These are phyloP conservation scores for Cryptococcus sp. DNA, from an alignment of 1,284 basidiomycete genomes.

Conservation along the genomic window DNA sequence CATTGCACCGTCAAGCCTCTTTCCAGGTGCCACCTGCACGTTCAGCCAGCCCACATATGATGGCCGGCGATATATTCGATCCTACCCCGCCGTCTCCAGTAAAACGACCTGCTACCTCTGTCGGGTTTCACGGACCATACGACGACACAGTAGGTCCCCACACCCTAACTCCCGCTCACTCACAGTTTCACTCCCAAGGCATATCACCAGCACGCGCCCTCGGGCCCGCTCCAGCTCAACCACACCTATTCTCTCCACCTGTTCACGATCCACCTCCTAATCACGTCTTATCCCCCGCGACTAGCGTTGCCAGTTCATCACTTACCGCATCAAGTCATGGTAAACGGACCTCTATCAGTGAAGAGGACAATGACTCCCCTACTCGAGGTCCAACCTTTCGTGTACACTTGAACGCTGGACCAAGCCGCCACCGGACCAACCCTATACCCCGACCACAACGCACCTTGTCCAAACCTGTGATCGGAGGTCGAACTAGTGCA, in stretches of 20 bases:
- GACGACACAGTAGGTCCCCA: neutral
- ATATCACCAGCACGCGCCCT: constrained; percentile 43
- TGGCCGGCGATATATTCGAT: constrained; percentile 34
- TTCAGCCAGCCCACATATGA: constrained; percentile 29
- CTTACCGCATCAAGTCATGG: neutral
- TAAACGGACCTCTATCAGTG: constrained; percentile 14
- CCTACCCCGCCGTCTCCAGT: constrained; percentile 17
- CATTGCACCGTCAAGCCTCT: constrained; percentile 25
- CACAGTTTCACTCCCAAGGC: constrained; percentile 16
- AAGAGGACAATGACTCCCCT: constrained; percentile 38
- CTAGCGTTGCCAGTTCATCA: neutral
- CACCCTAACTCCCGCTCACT: no score
- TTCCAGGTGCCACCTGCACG: constrained; percentile 13
- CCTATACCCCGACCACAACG: constrained; percentile 7
- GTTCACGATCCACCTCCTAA: constrained; percentile 13
- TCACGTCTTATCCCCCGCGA: constrained; percentile 25
- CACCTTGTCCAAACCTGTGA: constrained; percentile 12
- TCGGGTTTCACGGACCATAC: neutral
- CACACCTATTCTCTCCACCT: constrained; percentile 27
- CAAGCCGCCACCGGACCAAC: no score
- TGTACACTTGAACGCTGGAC: no score
- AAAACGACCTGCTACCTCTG: constrained; percentile 11
- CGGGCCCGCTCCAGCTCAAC: constrained; percentile 34
- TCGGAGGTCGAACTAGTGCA: constrained; percentile 29
- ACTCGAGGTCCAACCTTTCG: constrained; percentile 20